phyloP scores from a whole-genome alignment of 192 early-diverging fungal genomes.

The Mortierella alpina region DNA sequence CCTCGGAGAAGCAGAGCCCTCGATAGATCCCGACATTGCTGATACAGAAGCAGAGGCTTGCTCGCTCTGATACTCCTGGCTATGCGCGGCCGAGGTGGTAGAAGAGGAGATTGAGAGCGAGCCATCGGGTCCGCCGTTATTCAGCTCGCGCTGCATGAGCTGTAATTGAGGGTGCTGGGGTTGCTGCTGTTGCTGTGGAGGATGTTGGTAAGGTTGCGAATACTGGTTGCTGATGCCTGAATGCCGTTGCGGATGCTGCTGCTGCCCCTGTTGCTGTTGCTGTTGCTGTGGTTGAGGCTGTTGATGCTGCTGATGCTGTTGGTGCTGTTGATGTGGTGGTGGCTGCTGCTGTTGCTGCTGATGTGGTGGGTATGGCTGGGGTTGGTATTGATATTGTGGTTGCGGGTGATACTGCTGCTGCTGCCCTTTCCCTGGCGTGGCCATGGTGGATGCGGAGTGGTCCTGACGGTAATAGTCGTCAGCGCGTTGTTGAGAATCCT shows the following conservation, averaged over 20 bases:
- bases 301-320: slow-evolving; percentile 4
- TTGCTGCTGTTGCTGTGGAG: slow-evolving; percentile 24
- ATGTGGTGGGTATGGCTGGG: background rate
- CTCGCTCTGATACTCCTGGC: slow-evolving; percentile 9
- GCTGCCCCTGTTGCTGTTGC: slow-evolving; percentile 12
- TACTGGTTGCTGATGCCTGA: background rate
- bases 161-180: slow-evolving; percentile 1
- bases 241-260: slow-evolving; percentile 18
- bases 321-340: background rate
- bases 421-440: no score
- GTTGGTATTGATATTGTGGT: slow-evolving; percentile 15
- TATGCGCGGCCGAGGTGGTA: background rate
- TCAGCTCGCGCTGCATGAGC: slow-evolving; percentile 4
- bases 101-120: slow-evolving; percentile 2
- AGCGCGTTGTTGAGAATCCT: no score
- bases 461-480: no score
- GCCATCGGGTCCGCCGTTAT: background rate
- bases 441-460: no score
- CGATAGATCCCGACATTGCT: background rate
- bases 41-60: slow-evolving; percentile 1
- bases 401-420: background rate
- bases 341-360: slow-evolving; percentile 13
- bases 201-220: slow-evolving; percentile 11
- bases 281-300: slow-evolving; percentile 13
- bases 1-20: slow-evolving; percentile 15